These are phyloP conservation scores for Gentiana dahurica DNA, from an alignment of 257 asterid species.

Conservation along the genomic window DNA sequence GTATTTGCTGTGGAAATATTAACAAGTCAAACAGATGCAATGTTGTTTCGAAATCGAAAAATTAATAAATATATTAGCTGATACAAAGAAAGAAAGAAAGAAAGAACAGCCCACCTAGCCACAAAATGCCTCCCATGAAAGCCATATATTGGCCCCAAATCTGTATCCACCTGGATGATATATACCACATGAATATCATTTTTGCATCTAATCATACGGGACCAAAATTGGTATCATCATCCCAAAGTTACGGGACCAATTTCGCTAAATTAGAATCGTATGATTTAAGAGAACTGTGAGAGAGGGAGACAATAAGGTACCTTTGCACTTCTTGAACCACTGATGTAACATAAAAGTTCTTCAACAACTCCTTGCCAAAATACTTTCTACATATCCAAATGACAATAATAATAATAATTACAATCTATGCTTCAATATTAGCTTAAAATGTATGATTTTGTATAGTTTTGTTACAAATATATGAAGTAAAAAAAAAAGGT, in stretches of 20 bases:
- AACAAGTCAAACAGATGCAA: conserved; percentile 3
- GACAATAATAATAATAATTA: neutral
- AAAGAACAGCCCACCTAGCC: conserved; percentile 24
- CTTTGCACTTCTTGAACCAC: conserved; percentile 96
- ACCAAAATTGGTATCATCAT: too few species aligned
- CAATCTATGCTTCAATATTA: too few species aligned
- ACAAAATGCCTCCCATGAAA: conserved; percentile 43
- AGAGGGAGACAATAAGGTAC: conserved; percentile 19
- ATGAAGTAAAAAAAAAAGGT: neutral
- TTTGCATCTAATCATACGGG: too few species aligned
- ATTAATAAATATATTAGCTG: neutral
- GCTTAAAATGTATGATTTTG: too few species aligned
- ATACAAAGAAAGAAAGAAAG: neutral
- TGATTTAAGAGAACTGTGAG: conserved; percentile 3
- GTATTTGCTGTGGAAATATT: conserved; percentile 17
- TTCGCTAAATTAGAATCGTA: conserved; percentile 32
- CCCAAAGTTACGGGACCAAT: conserved; percentile 24
- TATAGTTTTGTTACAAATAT: neutral
- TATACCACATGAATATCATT: neutral
- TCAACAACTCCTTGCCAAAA: conserved; percentile 97
- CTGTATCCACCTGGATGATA: conserved; percentile 33
- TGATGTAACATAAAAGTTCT: conserved; percentile 95
- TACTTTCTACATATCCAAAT: conserved; percentile 43
- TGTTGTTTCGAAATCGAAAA: neutral
- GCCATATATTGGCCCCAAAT: conserved; percentile 39